Percentiles rank a stretch among this genome's conserved stretches.
Conservation (phyloP, 306 rosid genomes). For the Cucurbita pepo region DNA sequence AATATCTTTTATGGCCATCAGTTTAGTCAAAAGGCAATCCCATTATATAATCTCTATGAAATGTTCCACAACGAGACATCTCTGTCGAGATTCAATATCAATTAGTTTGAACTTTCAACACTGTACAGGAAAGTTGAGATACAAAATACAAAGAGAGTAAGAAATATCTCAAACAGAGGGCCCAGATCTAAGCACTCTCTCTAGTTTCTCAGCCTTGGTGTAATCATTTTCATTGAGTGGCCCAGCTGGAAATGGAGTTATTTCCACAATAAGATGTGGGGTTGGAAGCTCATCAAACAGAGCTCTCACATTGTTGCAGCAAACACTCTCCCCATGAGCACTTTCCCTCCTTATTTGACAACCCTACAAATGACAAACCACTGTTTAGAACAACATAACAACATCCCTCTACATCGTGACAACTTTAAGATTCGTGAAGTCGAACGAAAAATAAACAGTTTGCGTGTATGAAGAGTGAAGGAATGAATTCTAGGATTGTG, state of each 20-base stretch:
- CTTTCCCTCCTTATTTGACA: conserved; percentile 91
- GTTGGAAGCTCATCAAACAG: conserved; percentile 93
- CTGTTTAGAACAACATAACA: too few relatives aligned
- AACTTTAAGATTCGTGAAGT: neutral
- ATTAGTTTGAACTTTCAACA: neutral
- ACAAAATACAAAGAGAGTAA: neutral
- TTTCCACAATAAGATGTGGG: conserved; percentile 70
- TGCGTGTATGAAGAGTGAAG: neutral
- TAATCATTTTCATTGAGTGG: conserved; percentile 65
- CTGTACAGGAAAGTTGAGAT: neutral
- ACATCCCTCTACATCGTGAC: neutral
- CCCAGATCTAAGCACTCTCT: conserved; percentile 76
- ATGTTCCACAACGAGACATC: neutral
- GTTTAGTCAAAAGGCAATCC: too few relatives aligned
- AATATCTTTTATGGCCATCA: too few relatives aligned
- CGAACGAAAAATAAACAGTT: neutral
- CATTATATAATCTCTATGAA: too few relatives aligned
- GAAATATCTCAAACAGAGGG: conserved; percentile 45
- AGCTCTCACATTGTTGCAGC: conserved; percentile 96
- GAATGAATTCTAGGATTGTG: neutral
- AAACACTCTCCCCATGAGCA: conserved; percentile 96
- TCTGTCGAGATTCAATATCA: neutral
- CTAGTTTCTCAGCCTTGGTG: conserved; percentile 84
- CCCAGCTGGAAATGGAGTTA: conserved; percentile 81
- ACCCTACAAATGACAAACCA: conserved; percentile 33